A percentile compares a stretch with the other conserved stretches of the same genome.
These are phyloP conservation scores for Echium plantagineum DNA, from an alignment of 257 asterid genomes.

Conservation along the genomic window DNA sequence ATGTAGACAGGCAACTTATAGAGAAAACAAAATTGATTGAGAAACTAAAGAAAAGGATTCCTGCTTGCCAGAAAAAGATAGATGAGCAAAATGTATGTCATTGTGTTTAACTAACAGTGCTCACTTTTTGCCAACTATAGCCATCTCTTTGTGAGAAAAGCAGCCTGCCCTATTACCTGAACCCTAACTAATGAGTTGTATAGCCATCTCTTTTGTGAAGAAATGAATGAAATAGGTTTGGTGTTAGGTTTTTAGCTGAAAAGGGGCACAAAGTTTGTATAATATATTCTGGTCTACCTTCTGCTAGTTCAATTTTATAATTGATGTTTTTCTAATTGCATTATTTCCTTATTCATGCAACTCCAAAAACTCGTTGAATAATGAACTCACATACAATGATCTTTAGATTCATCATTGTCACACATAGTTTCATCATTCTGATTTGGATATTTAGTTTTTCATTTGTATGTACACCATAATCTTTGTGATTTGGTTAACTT, in stretches of 20 bases:
- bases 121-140: not conserved
- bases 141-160: too few relatives aligned
- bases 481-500: not conserved
- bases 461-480: not conserved
- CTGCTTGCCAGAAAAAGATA: constrained; percentile 53
- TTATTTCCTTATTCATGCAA: not conserved
- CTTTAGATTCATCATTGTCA: too few relatives aligned
- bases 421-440: not conserved
- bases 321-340: not conserved
- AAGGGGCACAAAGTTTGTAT: not conserved
- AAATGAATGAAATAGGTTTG: not conserved
- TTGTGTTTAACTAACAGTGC: not conserved
- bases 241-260: not conserved
- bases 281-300: not conserved
- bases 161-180: too few relatives aligned
- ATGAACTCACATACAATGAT: not conserved
- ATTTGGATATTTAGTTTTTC: not conserved
- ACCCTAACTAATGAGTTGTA: too few relatives aligned
- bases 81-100: constrained; percentile 49
- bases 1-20: constrained; percentile 48
- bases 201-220: not conserved
- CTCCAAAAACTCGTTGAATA: not conserved
- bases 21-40: constrained; percentile 38
- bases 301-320: not conserved
- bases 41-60: constrained; percentile 55